phyloP scores from a whole-genome alignment of 345 rosid species.

The Eutrema japonicum region DNA sequence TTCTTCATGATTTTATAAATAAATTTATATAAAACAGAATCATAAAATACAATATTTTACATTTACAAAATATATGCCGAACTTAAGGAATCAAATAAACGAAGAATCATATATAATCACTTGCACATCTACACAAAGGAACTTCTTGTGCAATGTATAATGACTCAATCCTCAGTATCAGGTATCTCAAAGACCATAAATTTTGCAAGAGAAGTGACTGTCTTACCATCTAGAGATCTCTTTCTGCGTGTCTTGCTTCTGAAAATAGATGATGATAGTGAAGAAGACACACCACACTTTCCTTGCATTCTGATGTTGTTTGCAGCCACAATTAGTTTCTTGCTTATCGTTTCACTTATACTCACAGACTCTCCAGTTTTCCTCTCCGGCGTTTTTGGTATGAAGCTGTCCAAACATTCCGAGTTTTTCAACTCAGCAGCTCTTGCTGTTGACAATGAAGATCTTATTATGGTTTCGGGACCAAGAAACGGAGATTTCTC shows the following conservation, averaged over 20 bases:
- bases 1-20: neutral
- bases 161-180: conserved; percentile 31
- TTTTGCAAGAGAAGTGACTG: conserved; percentile 29
- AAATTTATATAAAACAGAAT: neutral
- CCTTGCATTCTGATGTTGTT: conserved; percentile 46
- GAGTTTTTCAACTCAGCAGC: conserved; percentile 7
- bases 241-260: conserved; percentile 25
- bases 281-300: conserved; percentile 13
- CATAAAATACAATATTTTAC: neutral
- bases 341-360: conserved; percentile 26
- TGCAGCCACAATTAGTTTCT: conserved; percentile 38
- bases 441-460: conserved; percentile 22
- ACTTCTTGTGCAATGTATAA: neutral
- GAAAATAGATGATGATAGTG: conserved; percentile 34
- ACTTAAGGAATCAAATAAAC: conserved; percentile 4
- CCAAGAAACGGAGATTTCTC: conserved; percentile 21
- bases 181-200: conserved; percentile 42
- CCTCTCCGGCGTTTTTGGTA: conserved; percentile 19
- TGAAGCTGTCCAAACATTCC: conserved; percentile 9
- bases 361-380: conserved; percentile 9
- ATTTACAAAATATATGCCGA: conserved; percentile 24
- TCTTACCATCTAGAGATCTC: conserved; percentile 23
- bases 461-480: conserved; percentile 24
- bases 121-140: conserved; percentile 22
- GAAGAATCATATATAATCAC: conserved; percentile 9